Conservation (phyloP, 192 early-diverging fungal genomes). For the Backusella australiensis region DNA sequence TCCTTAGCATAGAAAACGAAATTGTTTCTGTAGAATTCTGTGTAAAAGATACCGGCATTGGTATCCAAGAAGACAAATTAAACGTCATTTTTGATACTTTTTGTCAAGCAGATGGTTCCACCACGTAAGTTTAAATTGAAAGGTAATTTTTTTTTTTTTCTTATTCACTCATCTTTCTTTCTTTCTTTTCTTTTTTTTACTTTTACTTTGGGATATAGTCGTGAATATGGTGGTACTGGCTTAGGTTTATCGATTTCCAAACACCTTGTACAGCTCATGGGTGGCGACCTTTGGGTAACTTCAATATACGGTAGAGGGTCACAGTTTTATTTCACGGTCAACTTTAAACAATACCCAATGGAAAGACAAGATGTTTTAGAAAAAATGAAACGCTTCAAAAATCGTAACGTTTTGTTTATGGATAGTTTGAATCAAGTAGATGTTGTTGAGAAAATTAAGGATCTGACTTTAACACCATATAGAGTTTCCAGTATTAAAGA, state of each 20-base stretch:
- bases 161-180: neutral
- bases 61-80: conserved; percentile 77
- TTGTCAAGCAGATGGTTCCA: conserved; percentile 82
- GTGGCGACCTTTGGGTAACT: conserved; percentile 77
- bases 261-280: conserved; percentile 72
- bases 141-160: neutral
- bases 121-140: conserved; percentile 40
- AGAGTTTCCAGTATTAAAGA: conserved; percentile 48
- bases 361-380: conserved; percentile 38
- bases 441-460: conserved; percentile 47
- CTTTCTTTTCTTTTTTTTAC: neutral
- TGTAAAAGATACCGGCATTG: conserved; percentile 83
- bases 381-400: conserved; percentile 50
- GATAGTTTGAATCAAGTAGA: conserved; percentile 48
- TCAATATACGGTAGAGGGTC: conserved; percentile 67
- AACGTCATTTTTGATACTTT: conserved; percentile 79
- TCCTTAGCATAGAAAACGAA: conserved; percentile 38
- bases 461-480: conserved; percentile 49
- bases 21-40: conserved; percentile 62
- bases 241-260: conserved; percentile 82
- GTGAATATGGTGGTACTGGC: conserved; percentile 20
- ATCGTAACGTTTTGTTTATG: conserved; percentile 59
- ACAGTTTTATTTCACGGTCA: conserved; percentile 72
- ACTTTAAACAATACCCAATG: conserved; percentile 44
- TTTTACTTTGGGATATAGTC: conserved; percentile 3